Conservation (phyloP, 495 filamentous ascomycete species). For the Aspergillus mulundensis region DNA sequence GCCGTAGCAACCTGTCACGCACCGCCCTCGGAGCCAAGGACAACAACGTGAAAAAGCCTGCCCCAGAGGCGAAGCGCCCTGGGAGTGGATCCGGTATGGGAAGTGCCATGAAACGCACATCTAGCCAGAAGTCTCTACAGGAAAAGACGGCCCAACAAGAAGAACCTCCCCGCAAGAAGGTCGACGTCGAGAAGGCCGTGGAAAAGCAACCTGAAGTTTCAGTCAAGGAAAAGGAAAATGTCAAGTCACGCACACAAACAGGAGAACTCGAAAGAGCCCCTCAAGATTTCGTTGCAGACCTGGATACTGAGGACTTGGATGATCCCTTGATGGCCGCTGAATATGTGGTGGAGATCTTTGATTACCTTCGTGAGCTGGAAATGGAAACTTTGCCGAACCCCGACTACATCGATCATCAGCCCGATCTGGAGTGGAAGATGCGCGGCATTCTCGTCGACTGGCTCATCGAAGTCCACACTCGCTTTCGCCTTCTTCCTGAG, state of each 20-base stretch:
- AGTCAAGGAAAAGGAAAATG: conserved; percentile 20
- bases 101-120: conserved; percentile 53
- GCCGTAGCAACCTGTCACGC: conserved; percentile 61
- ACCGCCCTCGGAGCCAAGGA: conserved; percentile 61
- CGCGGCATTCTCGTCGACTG: conserved; percentile 96
- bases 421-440: conserved; percentile 96
- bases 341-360: conserved; percentile 96
- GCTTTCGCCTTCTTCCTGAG: conserved; percentile 95
- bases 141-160: conserved; percentile 59
- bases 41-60: conserved; percentile 56
- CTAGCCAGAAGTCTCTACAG: conserved; percentile 50
- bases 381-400: conserved; percentile 80
- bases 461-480: conserved; percentile 96
- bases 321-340: conserved; percentile 97
- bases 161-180: conserved; percentile 52
- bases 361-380: conserved; percentile 88
- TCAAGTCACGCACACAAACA: conserved; percentile 25
- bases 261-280: conserved; percentile 32
- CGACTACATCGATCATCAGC: conserved; percentile 89
- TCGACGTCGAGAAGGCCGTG: conserved; percentile 49
- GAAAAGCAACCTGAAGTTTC: conserved; percentile 16
- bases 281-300: conserved; percentile 54
- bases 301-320: conserved; percentile 83
- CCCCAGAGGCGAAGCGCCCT: conserved; percentile 60
- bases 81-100: conserved; percentile 67